Conservation (phyloP, 108 stramenopile genomes). For the Cylindrotheca fusiformis region DNA sequence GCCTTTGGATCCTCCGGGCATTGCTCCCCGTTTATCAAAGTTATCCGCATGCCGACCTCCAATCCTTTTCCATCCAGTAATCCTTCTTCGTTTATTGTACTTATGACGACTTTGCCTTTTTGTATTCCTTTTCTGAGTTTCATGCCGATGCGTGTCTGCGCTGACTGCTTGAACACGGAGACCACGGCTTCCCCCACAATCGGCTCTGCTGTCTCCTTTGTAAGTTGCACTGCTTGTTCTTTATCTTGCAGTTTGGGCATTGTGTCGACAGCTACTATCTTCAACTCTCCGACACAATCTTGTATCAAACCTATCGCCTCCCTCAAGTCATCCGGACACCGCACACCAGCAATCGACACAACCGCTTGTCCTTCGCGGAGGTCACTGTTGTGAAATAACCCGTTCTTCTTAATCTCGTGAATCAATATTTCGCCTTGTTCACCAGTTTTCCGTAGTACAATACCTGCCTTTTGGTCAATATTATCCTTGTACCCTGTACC, state of each 20-base stretch:
- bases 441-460: background rate
- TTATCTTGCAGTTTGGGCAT: background rate
- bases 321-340: background rate
- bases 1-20: background rate
- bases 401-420: background rate
- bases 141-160: background rate
- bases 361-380: conserved; percentile 15
- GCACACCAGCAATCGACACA: conserved; percentile 8
- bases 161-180: background rate
- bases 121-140: background rate
- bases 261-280: background rate
- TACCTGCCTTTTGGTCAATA: background rate
- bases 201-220: background rate
- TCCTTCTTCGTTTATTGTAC: background rate
- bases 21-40: background rate
- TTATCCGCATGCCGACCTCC: background rate
- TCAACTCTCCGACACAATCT: background rate
- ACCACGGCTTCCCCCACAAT: background rate
- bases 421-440: background rate
- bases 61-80: background rate
- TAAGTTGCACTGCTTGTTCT: background rate
- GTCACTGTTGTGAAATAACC: conserved; percentile 14
- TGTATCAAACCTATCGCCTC: background rate
- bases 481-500: background rate
- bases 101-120: background rate